phyloP scores from a whole-genome alignment of 306 rosid species.

The Vicia sativa region DNA sequence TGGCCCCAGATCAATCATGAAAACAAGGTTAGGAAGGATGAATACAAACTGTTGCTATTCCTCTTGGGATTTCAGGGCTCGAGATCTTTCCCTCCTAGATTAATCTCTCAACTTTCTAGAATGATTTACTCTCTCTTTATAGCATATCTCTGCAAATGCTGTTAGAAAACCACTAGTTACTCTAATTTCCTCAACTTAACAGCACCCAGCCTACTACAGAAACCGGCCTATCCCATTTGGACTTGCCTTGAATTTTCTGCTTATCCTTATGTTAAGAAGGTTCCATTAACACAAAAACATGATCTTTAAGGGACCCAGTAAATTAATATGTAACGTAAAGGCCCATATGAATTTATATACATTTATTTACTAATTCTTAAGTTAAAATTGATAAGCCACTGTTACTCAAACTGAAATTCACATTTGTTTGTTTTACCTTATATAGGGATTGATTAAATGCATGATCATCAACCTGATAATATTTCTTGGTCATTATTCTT shows the following conservation, averaged over 20 bases:
- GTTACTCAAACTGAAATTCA: slow-evolving; percentile 19
- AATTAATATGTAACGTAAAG: slow-evolving; percentile 7
- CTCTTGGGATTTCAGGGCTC: not conserved
- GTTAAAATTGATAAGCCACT: not conserved
- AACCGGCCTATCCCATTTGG: not conserved
- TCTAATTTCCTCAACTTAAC: not conserved
- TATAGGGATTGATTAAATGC: slow-evolving; percentile 24
- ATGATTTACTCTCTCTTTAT: not conserved
- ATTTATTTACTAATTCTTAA: slow-evolving; percentile 10
- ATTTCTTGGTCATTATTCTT: slow-evolving; percentile 40
- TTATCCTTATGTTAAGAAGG: not conserved
- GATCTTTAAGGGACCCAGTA: slow-evolving; percentile 13
- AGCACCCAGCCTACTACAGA: not conserved
- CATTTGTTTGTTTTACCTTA: slow-evolving; percentile 20
- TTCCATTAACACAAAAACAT: not conserved
- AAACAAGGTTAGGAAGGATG: slow-evolving; percentile 4
- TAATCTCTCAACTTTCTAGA: not conserved
- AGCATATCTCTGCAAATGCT: not conserved
- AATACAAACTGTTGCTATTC: slow-evolving; percentile 7
- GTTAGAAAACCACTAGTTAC: slow-evolving; percentile 4
- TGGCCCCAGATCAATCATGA: not conserved
- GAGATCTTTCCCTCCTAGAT: not conserved
- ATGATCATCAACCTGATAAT: slow-evolving; percentile 26
- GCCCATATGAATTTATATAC: not conserved
- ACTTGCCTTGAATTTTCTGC: not conserved